Conservation (phyloP, 371 early-diverging fungal species). For the Nematocida sp. region DNA sequence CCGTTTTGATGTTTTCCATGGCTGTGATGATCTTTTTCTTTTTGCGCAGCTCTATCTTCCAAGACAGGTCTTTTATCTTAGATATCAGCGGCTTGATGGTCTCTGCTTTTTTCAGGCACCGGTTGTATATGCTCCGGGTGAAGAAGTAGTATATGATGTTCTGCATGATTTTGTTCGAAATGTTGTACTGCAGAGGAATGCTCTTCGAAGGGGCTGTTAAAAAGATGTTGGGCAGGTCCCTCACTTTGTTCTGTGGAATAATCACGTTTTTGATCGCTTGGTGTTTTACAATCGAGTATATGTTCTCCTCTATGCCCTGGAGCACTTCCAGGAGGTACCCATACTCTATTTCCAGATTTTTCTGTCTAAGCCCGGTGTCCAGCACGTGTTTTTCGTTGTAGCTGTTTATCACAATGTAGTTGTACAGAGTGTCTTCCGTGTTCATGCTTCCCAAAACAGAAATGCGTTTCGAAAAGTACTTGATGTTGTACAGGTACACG, state of each 20-base stretch:
- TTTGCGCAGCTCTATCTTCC: slow-evolving; percentile 12
- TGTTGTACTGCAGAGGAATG: background rate
- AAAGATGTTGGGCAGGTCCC: slow-evolving; percentile 2
- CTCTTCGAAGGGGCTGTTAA: background rate
- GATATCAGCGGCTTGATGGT: background rate
- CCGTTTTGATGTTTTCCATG: background rate
- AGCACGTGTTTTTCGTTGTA: background rate
- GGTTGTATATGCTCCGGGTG: background rate
- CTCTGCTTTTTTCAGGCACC: background rate
- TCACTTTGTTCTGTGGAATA: background rate
- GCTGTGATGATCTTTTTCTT: slow-evolving; percentile 1
- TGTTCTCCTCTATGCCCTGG: background rate
- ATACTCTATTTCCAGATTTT: slow-evolving; percentile 5
- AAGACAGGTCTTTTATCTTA: background rate
- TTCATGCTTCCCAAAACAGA: background rate
- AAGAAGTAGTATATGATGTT: slow-evolving; percentile 1
- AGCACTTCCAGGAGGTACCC: slow-evolving; percentile 14
- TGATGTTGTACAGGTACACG: slow-evolving; percentile 30
- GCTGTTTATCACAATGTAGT: slow-evolving; percentile 14
- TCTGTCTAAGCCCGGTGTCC: background rate
- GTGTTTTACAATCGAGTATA: background rate
- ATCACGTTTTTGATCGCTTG: background rate
- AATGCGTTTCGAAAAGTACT: slow-evolving; percentile 4
- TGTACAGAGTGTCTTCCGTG: background rate
- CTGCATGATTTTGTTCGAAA: background rate